A percentile compares a stretch with the other conserved stretches of the same genome.
phyloP scores from a whole-genome alignment of 2,329 filamentous ascomycete species.

The Coleophoma eucalyptorum region DNA sequence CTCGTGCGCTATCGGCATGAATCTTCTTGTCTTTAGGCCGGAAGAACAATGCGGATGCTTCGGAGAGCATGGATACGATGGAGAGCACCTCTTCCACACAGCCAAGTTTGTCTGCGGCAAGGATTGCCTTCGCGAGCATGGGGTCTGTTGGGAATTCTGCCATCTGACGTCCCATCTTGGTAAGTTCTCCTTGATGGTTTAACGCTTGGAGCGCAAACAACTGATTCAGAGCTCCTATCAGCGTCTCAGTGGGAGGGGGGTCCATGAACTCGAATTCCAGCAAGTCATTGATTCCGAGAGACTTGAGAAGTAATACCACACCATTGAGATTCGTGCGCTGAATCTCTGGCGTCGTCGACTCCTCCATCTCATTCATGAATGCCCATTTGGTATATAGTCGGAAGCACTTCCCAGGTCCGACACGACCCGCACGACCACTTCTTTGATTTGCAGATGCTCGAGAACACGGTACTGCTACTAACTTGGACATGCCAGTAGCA shows the following conservation, averaged over 20 bases:
- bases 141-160: slow-evolving; percentile 92
- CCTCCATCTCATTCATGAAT: slow-evolving; percentile 92
- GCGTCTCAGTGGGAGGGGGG: slow-evolving; percentile 80
- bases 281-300: slow-evolving; percentile 86
- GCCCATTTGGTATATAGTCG: slow-evolving; percentile 90
- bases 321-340: slow-evolving; percentile 83
- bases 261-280: slow-evolving; percentile 97
- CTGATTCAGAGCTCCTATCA: slow-evolving; percentile 85
- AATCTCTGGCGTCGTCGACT: slow-evolving; percentile 89
- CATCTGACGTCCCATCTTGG: slow-evolving; percentile 90
- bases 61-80: slow-evolving; percentile 91
- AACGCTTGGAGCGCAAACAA: slow-evolving; percentile 88
- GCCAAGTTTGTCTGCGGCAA: slow-evolving; percentile 85
- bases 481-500: slow-evolving; percentile 84
- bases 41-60: slow-evolving; percentile 87
- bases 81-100: slow-evolving; percentile 91
- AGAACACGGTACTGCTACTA: slow-evolving; percentile 88
- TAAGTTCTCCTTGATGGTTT: slow-evolving; percentile 84
- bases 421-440: slow-evolving; percentile 87
- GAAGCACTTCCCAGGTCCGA: slow-evolving; percentile 90
- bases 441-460: slow-evolving; percentile 90
- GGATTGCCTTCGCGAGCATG: slow-evolving; percentile 83
- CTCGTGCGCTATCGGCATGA: slow-evolving; percentile 85
- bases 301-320: slow-evolving; percentile 82
- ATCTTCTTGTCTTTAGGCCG: slow-evolving; percentile 96